phyloP scores from a whole-genome alignment of 345 rosid species.

The Acer negundo region DNA sequence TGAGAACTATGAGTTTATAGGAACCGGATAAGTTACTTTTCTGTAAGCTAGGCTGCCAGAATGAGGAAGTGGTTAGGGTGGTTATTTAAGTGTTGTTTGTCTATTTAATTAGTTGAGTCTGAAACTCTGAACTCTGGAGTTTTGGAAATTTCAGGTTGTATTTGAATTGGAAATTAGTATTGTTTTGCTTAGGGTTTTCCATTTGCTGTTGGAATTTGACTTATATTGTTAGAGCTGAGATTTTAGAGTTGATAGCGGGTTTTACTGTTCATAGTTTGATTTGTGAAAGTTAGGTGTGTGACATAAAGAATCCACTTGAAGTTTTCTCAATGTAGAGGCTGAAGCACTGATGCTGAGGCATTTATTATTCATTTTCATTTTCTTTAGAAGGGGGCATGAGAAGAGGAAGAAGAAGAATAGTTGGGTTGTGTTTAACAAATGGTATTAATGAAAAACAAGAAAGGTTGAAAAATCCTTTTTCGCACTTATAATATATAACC shows the following conservation, averaged over 20 bases:
- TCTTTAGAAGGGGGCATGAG: neutral
- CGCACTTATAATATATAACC: neutral
- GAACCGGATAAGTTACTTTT: neutral
- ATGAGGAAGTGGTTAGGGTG: neutral
- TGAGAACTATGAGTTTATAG: neutral
- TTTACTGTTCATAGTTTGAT: neutral
- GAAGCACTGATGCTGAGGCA: neutral
- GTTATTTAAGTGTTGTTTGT: neutral
- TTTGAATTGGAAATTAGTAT: neutral
- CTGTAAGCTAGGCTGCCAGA: neutral
- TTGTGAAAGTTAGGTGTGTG: neutral
- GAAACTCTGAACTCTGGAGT: neutral
- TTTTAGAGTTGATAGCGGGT: neutral
- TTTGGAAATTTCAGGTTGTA: neutral
- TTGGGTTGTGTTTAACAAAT: neutral
- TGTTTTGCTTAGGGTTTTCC: neutral
- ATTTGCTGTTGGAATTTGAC: neutral
- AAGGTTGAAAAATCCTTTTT: neutral
- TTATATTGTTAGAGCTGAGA: neutral
- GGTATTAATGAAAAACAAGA: neutral
- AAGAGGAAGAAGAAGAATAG: neutral
- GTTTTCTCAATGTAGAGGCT: neutral
- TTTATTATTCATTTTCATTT: neutral
- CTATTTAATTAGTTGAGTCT: no score
- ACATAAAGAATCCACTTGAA: neutral